Evolutionary conservation across 108 stramenopile genomes (phyloP).

Genomic region (Stephanodiscus triporus): DNA sequence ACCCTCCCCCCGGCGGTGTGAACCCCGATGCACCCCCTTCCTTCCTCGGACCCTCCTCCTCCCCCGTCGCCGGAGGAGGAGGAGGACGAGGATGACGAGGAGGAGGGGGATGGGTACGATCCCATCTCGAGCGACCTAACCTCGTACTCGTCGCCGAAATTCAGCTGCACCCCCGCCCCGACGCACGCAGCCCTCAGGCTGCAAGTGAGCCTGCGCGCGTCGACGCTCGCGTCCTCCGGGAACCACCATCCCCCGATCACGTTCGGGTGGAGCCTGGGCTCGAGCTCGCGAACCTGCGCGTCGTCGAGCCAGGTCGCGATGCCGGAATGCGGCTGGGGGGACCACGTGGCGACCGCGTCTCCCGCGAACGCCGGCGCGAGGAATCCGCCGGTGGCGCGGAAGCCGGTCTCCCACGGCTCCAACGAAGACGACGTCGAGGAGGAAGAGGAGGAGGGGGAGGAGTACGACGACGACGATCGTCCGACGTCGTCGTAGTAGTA

Average conservation of each 20-base stretch:
- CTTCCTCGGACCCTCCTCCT: neutral
- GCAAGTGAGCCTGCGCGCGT: conserved; percentile 78
- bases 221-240: conserved; percentile 92
- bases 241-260: conserved; percentile 97
- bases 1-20: conserved; percentile 64
- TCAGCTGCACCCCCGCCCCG: conserved; percentile 83
- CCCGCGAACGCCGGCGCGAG: conserved; percentile 93
- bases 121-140: conserved; percentile 64
- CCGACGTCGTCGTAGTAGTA: conserved; percentile 11
- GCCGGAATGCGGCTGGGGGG: conserved; percentile 67
- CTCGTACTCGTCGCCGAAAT: conserved; percentile 64
- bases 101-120: neutral
- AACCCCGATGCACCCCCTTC: conserved; percentile 56
- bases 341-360: conserved; percentile 87
- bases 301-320: conserved; percentile 83
- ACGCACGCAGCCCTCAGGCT: conserved; percentile 78
- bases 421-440: conserved; percentile 14
- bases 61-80: neutral
- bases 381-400: conserved; percentile 88
- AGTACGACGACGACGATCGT: neutral
- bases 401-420: conserved; percentile 77
- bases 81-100: too few relatives aligned
- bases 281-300: conserved; percentile 81
- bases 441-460: too few relatives aligned
- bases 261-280: conserved; percentile 76